Conservation (phyloP, 805 yeast genomes). For the Kodamaea jinghongensis region DNA sequence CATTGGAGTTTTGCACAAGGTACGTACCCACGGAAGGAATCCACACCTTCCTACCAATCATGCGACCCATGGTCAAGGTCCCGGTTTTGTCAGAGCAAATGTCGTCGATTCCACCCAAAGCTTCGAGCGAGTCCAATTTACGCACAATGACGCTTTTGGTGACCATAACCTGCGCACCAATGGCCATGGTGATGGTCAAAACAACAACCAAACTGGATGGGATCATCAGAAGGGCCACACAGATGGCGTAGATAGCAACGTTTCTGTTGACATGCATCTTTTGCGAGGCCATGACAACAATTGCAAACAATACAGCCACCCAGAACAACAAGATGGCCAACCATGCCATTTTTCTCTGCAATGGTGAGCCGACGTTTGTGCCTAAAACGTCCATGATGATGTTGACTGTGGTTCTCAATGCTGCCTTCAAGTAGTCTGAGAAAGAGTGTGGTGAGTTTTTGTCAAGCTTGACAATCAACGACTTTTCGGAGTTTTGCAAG, state of each 20-base stretch:
- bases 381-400: conserved; percentile 46
- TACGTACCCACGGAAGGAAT: conserved; percentile 34
- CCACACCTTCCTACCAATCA: conserved; percentile 38
- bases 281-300: conserved; percentile 38
- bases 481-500: conserved; percentile 21
- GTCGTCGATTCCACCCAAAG: conserved; percentile 48
- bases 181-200: conserved; percentile 40
- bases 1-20: conserved; percentile 30
- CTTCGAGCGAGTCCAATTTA: conserved; percentile 37
- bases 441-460: conserved; percentile 35
- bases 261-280: conserved; percentile 29
- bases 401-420: conserved; percentile 39
- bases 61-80: conserved; percentile 37
- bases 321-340: conserved; percentile 50
- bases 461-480: conserved; percentile 30
- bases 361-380: conserved; percentile 45
- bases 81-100: conserved; percentile 87
- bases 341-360: conserved; percentile 47
- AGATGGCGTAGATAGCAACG: conserved; percentile 40
- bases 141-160: conserved; percentile 34
- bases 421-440: conserved; percentile 34
- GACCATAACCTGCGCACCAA: conserved; percentile 40
- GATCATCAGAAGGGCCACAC: conserved; percentile 41
- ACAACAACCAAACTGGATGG: conserved; percentile 39
- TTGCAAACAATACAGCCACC: conserved; percentile 41